phyloP scores from a whole-genome alignment of 352 stramenopile species.

The Phytophthora pistaciae region DNA sequence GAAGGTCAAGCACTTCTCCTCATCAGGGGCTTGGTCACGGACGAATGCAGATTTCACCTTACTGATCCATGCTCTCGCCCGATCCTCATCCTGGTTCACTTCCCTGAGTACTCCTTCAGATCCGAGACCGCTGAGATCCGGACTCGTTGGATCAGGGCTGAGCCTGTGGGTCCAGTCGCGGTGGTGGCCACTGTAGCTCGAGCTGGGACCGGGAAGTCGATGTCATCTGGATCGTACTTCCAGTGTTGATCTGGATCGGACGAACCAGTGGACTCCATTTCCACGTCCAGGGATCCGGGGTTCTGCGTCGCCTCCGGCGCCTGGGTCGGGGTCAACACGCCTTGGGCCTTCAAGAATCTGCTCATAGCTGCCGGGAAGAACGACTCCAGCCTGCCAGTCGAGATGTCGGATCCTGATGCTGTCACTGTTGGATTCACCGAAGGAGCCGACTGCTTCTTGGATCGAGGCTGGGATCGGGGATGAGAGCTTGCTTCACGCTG shows the following conservation, averaged over 20 bases:
- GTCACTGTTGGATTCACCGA: background rate
- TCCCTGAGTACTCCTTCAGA: constrained; percentile 8
- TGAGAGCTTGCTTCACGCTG: too few relatives aligned
- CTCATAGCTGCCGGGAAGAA: background rate
- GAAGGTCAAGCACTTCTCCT: constrained; percentile 12
- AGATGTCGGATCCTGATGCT: background rate
- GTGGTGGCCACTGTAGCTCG: background rate
- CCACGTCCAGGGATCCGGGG: background rate
- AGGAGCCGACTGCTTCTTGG: too few relatives aligned
- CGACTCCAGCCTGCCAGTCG: background rate
- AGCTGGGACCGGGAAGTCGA: background rate
- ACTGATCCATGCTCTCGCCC: background rate
- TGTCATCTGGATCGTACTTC: background rate
- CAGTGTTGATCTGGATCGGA: background rate
- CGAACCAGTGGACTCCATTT: background rate
- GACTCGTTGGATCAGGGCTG: background rate
- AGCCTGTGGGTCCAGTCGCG: background rate
- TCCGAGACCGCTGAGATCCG: constrained; percentile 10
- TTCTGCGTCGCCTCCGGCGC: background rate
- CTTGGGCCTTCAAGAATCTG: background rate
- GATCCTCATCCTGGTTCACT: constrained; percentile 3
- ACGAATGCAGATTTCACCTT: constrained; percentile 5
- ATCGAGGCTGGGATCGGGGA: too few relatives aligned
- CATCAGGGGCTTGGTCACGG: background rate
- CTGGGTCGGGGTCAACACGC: background rate